These are phyloP conservation scores for Nicotiana sylvestris DNA, from an alignment of 257 asterid species.

Conservation along the genomic window DNA sequence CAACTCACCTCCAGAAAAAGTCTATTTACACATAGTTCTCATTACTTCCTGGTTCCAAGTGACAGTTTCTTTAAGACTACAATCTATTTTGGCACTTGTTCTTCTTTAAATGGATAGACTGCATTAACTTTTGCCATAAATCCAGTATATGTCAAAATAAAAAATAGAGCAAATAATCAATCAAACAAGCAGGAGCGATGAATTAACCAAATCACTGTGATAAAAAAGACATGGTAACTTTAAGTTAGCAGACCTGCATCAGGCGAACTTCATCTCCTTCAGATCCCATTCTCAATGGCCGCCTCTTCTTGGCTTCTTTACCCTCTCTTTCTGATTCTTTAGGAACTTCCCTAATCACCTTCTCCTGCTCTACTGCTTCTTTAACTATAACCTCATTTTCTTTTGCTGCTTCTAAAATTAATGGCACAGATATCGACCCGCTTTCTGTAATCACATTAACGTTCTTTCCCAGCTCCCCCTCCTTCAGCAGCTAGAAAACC, in stretches of 20 bases:
- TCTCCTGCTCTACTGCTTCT: conserved; percentile 23
- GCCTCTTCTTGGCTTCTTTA: conserved; percentile 34
- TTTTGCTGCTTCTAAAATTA: conserved; percentile 42
- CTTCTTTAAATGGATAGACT: not conserved
- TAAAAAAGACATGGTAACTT: not conserved
- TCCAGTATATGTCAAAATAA: not conserved
- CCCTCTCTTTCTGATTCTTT: conserved; percentile 39
- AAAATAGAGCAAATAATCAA: not conserved
- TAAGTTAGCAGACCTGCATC: conserved; percentile 60
- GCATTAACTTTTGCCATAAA: not conserved
- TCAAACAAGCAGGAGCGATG: not conserved
- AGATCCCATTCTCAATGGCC: conserved; percentile 61
- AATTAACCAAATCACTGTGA: not conserved
- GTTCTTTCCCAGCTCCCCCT: conserved; percentile 56
- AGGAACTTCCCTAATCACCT: conserved; percentile 58
- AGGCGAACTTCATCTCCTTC: conserved; percentile 83
- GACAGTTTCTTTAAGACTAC: not conserved
- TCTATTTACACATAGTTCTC: not conserved
- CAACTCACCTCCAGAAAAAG: no score
- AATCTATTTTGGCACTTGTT: not conserved
- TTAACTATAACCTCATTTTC: conserved; percentile 19
- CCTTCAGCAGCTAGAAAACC: conserved; percentile 58
- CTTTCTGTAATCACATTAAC: conserved; percentile 50
- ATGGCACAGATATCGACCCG: conserved; percentile 51
- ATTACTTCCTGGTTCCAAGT: not conserved